Conservation (phyloP, 129 eudicot genomes). For the Chrysanthemum seticuspe region DNA sequence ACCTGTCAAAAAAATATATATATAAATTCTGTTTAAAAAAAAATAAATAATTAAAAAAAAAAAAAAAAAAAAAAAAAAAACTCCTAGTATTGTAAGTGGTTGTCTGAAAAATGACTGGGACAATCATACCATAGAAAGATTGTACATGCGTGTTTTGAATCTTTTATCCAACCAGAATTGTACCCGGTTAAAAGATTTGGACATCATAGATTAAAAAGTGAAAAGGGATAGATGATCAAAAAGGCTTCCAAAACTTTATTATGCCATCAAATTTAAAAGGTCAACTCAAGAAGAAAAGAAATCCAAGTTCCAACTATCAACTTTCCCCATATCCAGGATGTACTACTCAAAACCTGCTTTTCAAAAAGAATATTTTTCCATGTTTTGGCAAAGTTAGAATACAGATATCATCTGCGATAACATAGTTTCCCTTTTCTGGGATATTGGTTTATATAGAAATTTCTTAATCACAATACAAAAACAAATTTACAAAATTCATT, state of each 20-base stretch:
- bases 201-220: conserved; percentile 27
- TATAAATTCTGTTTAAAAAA: too few relatives aligned
- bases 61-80: too few relatives aligned
- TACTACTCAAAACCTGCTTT: not conserved
- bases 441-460: too few relatives aligned
- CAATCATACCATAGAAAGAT: not conserved
- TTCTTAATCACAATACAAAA: too few relatives aligned
- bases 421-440: too few relatives aligned
- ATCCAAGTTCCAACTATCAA: conserved; percentile 24
- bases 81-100: not conserved
- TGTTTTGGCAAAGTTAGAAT: not conserved
- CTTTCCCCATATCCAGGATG: conserved; percentile 26
- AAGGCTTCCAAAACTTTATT: conserved; percentile 27
- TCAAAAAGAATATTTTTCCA: not conserved
- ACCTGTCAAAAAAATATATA: too few relatives aligned
- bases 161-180: conserved; percentile 6
- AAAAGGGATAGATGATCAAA: conserved; percentile 7
- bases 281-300: conserved; percentile 27
- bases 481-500: too few relatives aligned
- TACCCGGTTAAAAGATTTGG: conserved; percentile 26
- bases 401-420: not conserved
- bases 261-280: conserved; percentile 19
- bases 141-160: conserved; percentile 5
- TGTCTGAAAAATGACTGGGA: not conserved
- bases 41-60: too few relatives aligned